Base-by-base conservation (phyloP, 805 yeast species). In the Starmera caribaea region DNA sequence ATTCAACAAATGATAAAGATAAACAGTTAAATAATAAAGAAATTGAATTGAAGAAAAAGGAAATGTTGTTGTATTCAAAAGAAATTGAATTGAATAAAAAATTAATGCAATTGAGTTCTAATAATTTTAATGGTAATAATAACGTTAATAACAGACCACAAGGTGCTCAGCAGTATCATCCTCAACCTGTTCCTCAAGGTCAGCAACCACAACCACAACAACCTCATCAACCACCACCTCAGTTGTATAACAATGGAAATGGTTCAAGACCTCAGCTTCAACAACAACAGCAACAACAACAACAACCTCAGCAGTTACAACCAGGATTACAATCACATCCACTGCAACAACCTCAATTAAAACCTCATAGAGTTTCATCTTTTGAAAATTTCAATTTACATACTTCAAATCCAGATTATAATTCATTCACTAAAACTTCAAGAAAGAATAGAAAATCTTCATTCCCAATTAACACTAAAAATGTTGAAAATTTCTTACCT, bases 391-490 rank as follows among this genome's bases (percentile, higher is more conserved):
- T 21, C 26, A 21, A 21, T 21, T 21, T 21, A 21, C 26, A 21
- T 21, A 21, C 26, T 21, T 7, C 9, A 9, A 21, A 21, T 21
- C 26, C 26, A 21, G 26, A 21, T 21, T 21, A 21, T 21, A 21
- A 5, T 21, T 21, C 26, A 36, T 49, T 55, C 42, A 56, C 45
- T 41, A 65, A 68, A 30, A 63, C 73, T n/a, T 61, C 68, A 5
- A 57, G 74, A 47, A 69, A 69, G 53, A 65, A 65, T 42, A 58
- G 74, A 45, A 66, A 64, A 43, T 66, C 72, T 1, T 54, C 65
- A 2, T 49, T 61, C 45, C 55, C 66, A 33, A 42, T 50, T 7
- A 53, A 49, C 14, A 38, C 37, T 35, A 29, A n/a, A 21, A 44
- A 48, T 11, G 38, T 44, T 27, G 38, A 34, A 28, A 32, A 36